phyloP scores from a whole-genome alignment of 768 basidiomycete species.

The Artomyces pyxidatus region DNA sequence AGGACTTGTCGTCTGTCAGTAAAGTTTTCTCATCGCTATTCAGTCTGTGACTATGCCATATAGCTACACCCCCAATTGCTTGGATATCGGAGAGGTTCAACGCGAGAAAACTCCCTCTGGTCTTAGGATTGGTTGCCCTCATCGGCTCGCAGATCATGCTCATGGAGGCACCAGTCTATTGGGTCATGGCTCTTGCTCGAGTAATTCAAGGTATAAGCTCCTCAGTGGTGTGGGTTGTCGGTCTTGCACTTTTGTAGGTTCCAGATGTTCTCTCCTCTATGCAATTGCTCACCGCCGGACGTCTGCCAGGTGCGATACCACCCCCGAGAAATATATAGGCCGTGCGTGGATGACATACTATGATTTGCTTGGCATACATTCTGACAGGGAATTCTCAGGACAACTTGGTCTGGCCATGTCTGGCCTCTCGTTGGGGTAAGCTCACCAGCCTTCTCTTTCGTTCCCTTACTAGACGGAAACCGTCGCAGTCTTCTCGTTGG shows the following conservation, averaged over 20 bases:
- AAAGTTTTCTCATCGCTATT: too few relatives aligned
- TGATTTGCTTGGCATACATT: neutral
- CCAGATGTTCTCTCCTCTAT: neutral
- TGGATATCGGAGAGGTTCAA: slow-evolving; percentile 27
- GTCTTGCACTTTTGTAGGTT: slow-evolving; percentile 30
- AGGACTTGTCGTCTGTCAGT: slow-evolving; percentile 25
- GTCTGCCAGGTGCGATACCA: slow-evolving; percentile 27
- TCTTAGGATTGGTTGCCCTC: slow-evolving; percentile 25
- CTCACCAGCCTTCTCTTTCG: neutral
- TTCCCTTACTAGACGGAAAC: neutral
- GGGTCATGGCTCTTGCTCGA: slow-evolving; percentile 32
- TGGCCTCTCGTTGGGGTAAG: slow-evolving; percentile 31
- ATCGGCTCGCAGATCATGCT: slow-evolving; percentile 30
- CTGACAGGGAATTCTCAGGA: slow-evolving; percentile 15
- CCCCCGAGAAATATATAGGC: slow-evolving; percentile 26
- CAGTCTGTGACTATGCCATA: too few relatives aligned
- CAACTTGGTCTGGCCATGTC: slow-evolving; percentile 33
- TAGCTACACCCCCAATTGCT: slow-evolving; percentile 30
- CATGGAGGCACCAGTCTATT: slow-evolving; percentile 31
- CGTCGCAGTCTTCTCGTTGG: slow-evolving; percentile 24
- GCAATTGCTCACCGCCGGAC: neutral
- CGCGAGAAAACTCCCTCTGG: slow-evolving; percentile 23
- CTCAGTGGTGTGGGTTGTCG: slow-evolving; percentile 31
- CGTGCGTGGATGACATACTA: slow-evolving; percentile 19
- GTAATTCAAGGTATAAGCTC: slow-evolving; percentile 34